phyloP scores from a whole-genome alignment of 352 stramenopile genomes.

The Globisporangium parvum region DNA sequence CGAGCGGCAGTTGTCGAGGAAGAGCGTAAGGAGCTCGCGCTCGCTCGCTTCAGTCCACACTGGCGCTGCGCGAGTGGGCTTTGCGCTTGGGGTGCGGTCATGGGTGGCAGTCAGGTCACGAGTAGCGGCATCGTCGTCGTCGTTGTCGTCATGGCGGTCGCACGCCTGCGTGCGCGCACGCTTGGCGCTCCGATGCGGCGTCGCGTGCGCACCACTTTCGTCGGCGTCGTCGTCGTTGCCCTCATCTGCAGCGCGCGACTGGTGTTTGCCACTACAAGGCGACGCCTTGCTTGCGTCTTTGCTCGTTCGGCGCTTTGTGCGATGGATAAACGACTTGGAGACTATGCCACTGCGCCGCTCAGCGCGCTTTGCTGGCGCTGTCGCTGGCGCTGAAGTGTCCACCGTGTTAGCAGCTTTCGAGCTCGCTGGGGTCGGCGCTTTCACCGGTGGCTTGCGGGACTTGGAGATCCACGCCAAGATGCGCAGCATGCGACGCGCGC shows the following conservation, averaged over 20 bases:
- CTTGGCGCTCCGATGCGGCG: constrained; percentile 8
- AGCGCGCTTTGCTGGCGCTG: neutral
- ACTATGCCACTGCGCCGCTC: constrained; percentile 56
- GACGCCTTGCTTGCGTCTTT: constrained; percentile 16
- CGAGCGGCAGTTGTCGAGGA: constrained; percentile 60
- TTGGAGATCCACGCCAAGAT: constrained; percentile 72
- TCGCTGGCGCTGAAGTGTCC: neutral
- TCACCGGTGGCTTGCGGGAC: constrained; percentile 33
- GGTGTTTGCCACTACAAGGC: constrained; percentile 11
- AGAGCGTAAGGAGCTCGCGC: constrained; percentile 50
- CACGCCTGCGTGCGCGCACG: neutral
- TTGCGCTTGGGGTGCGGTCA: too few relatives aligned
- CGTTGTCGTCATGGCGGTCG: neutral
- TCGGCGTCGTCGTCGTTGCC: constrained; percentile 8
- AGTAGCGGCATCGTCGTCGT: neutral
- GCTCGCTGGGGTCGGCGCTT: constrained; percentile 1
- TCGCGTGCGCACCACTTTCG: constrained; percentile 1
- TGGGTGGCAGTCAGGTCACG: too few relatives aligned
- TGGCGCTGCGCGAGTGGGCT: neutral
- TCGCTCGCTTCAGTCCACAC: constrained; percentile 55
- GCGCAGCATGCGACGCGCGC: constrained; percentile 56
- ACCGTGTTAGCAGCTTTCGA: too few relatives aligned
- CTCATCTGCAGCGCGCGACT: constrained; percentile 2
- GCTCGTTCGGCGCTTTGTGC: neutral
- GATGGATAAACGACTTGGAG: constrained; percentile 36